phyloP scores from a whole-genome alignment of 1,139 yeast genomes.

The Geotrichum phurueaensis region DNA sequence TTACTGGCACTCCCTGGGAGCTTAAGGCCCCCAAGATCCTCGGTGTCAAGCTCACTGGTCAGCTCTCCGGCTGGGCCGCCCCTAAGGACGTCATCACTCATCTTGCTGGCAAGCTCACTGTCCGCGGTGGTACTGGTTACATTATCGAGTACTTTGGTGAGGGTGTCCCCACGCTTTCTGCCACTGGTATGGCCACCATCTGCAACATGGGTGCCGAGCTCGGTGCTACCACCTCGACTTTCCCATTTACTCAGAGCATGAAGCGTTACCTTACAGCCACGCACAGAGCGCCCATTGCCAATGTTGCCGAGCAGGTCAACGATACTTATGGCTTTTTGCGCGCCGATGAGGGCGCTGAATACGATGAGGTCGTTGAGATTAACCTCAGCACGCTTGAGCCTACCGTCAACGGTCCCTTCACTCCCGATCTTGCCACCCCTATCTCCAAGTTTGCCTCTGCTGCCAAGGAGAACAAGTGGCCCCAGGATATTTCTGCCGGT shows the following conservation, averaged over 20 bases:
- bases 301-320: constrained; percentile 46
- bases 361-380: constrained; percentile 78
- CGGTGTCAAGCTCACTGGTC: constrained; percentile 88
- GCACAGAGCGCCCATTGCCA: constrained; percentile 72
- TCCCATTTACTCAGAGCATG: constrained; percentile 92
- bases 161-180: constrained; percentile 77
- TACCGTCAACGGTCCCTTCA: constrained; percentile 88
- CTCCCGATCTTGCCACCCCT: constrained; percentile 90
- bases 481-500: constrained; percentile 60
- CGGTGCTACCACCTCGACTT: constrained; percentile 95
- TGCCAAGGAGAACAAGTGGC: constrained; percentile 71
- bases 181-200: constrained; percentile 99
- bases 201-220: constrained; percentile 99
- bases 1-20: constrained; percentile 99
- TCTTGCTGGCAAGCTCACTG: constrained; percentile 84
- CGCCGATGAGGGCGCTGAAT: constrained; percentile 78
- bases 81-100: constrained; percentile 94
- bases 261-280: constrained; percentile 75
- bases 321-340: constrained; percentile 51
- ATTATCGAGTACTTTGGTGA: constrained; percentile 94
- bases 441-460: constrained; percentile 63
- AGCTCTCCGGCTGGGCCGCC: constrained; percentile 83
- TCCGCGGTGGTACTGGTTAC: constrained; percentile 95
- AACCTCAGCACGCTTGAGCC: constrained; percentile 75
- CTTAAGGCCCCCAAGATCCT: constrained; percentile 89